These are phyloP conservation scores for Colletotrichum kahawae DNA, from an alignment of 2,329 filamentous ascomycete genomes.

Conservation along the genomic window DNA sequence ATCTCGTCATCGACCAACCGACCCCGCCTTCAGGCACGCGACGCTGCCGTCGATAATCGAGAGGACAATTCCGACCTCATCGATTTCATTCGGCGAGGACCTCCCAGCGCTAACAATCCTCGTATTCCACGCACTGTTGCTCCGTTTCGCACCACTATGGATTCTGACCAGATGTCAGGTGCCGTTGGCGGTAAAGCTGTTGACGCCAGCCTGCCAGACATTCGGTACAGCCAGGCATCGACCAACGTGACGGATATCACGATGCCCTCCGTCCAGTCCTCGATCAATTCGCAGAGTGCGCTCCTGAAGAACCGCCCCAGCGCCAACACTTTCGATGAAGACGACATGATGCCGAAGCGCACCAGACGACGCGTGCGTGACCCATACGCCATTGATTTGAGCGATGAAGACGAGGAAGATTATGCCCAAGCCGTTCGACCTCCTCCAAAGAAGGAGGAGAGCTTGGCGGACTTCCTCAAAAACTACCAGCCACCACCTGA, in stretches of 20 bases:
- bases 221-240: conserved; percentile 62
- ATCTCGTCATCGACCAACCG: conserved; percentile 44
- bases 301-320: conserved; percentile 54
- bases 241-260: conserved; percentile 64
- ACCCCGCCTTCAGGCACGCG: conserved; percentile 71
- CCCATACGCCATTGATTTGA: conserved; percentile 90
- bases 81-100: conserved; percentile 92
- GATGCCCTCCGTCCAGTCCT: conserved; percentile 62
- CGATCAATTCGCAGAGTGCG: conserved; percentile 76
- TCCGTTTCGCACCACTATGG: conserved; percentile 84
- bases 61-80: conserved; percentile 86
- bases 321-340: conserved; percentile 50
- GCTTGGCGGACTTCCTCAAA: conserved; percentile 74
- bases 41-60: conserved; percentile 65
- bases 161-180: conserved; percentile 76
- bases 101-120: conserved; percentile 66
- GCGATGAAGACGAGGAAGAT: conserved; percentile 70
- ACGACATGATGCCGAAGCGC: conserved; percentile 67
- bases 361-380: conserved; percentile 83
- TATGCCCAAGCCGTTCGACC: conserved; percentile 41
- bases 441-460: conserved; percentile 63
- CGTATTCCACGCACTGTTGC: conserved; percentile 84
- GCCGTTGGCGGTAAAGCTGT: conserved; percentile 61
- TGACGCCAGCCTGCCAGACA: conserved; percentile 61
- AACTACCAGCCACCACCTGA: conserved; percentile 70